phyloP scores from a whole-genome alignment of 2,329 filamentous ascomycete genomes.

The Aspergillus sp. region DNA sequence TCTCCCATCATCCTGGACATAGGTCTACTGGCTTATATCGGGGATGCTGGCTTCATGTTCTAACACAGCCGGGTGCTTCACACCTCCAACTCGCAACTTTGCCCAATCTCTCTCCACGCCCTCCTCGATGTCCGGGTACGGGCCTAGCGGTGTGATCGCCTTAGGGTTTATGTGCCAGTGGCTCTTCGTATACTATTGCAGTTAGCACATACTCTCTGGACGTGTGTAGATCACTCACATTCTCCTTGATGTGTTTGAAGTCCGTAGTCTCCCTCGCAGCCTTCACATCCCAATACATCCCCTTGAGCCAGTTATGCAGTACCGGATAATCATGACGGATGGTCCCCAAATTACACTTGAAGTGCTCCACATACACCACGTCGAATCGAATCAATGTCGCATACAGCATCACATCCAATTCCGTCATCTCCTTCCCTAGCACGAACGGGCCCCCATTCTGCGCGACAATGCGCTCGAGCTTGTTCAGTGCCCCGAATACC shows the following conservation, averaged over 20 bases:
- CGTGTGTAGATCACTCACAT: conserved; percentile 26
- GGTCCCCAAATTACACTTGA: conserved; percentile 65
- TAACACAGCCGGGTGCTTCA: conserved; percentile 12
- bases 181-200: conserved; percentile 55
- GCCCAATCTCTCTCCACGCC: conserved; percentile 53
- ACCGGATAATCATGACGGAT: conserved; percentile 63
- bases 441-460: conserved; percentile 57
- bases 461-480: conserved; percentile 54
- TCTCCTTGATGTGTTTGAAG: conserved; percentile 70
- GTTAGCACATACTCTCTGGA: conserved; percentile 17
- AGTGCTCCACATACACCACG: conserved; percentile 64
- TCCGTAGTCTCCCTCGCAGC: conserved; percentile 62
- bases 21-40: not conserved
- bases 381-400: conserved; percentile 63
- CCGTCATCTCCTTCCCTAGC: conserved; percentile 57
- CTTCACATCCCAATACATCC: conserved; percentile 58
- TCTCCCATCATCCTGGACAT: not conserved
- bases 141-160: conserved; percentile 64
- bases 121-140: conserved; percentile 59
- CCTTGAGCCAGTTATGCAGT: conserved; percentile 62
- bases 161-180: conserved; percentile 62
- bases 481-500: conserved; percentile 63
- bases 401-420: conserved; percentile 61
- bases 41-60: conserved; percentile 9
- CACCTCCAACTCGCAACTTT: conserved; percentile 42